phyloP scores from a whole-genome alignment of 2,329 filamentous ascomycete genomes.

The Aspergillus pseudoviridinutans region DNA sequence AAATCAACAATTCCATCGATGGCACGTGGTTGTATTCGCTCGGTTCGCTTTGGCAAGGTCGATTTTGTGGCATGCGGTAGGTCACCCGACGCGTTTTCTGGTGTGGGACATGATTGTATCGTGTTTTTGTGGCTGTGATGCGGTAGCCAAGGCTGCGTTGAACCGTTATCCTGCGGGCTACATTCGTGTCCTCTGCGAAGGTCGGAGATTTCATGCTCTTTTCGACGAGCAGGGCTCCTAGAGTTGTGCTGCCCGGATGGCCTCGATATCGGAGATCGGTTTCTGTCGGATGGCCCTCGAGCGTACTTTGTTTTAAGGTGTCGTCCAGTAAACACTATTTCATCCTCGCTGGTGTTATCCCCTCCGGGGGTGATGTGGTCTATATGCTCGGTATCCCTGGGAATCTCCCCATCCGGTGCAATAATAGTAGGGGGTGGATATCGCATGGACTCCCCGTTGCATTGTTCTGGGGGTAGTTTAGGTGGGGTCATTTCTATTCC shows the following conservation, averaged over 20 bases:
- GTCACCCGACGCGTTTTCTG: neutral
- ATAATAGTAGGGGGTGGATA: constrained; percentile 22
- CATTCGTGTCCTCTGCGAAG: neutral
- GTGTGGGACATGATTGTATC: neutral
- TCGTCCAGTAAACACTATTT: constrained; percentile 38
- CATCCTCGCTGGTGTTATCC: constrained; percentile 65
- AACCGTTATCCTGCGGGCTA: neutral
- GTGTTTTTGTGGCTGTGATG: neutral
- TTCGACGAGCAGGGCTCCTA: neutral
- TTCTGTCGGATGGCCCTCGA: constrained; percentile 6
- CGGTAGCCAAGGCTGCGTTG: neutral
- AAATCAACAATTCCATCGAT: neutral
- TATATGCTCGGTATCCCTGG: constrained; percentile 26
- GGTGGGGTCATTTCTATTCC: neutral
- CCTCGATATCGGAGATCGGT: neutral
- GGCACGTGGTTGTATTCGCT: neutral
- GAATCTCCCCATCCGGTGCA: constrained; percentile 29
- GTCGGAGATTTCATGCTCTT: neutral
- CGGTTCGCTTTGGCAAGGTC: neutral
- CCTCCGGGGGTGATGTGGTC: constrained; percentile 28
- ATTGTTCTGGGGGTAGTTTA: neutral
- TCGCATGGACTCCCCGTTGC: neutral
- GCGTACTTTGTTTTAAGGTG: constrained; percentile 14
- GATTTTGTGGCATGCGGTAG: neutral
- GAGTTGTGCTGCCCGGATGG: neutral